A percentile compares a stretch with the other conserved stretches of the same genome.
Evolutionary conservation across 306 rosid genomes (phyloP).

Genomic region (Inga oerstediana): DNA sequence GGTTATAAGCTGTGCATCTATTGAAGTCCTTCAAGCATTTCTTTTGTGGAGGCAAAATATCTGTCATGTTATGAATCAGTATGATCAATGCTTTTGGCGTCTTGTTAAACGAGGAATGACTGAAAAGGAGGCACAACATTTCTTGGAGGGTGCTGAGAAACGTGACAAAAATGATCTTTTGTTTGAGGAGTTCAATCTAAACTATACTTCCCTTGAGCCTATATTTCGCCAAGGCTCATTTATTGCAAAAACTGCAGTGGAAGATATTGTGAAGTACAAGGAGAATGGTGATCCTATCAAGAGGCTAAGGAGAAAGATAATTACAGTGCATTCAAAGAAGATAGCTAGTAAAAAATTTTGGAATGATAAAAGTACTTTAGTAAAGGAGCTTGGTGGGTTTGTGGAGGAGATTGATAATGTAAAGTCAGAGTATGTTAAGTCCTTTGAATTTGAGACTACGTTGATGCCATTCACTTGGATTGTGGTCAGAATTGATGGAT

Average conservation of each 20-base stretch:
- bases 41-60: slow-evolving; percentile 81
- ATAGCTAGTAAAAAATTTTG: slow-evolving; percentile 61
- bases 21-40: slow-evolving; percentile 73
- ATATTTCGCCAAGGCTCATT: slow-evolving; percentile 81
- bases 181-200: slow-evolving; percentile 61
- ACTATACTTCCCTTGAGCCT: slow-evolving; percentile 57
- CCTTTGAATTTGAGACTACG: slow-evolving; percentile 64
- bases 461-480: slow-evolving; percentile 82
- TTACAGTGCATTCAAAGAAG: slow-evolving; percentile 58
- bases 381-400: slow-evolving; percentile 78
- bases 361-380: slow-evolving; percentile 58
- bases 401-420: slow-evolving; percentile 63
- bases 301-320: slow-evolving; percentile 60
- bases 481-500: slow-evolving; percentile 77
- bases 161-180: slow-evolving; percentile 60
- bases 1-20: slow-evolving; percentile 62
- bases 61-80: slow-evolving; percentile 66
- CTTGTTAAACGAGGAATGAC: slow-evolving; percentile 65
- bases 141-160: slow-evolving; percentile 59
- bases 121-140: slow-evolving; percentile 53
- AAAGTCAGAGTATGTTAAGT: slow-evolving; percentile 69
- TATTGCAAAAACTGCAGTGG: slow-evolving; percentile 60
- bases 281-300: slow-evolving; percentile 64
- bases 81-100: slow-evolving; percentile 69
- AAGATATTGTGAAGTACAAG: slow-evolving; percentile 65